Evolutionary conservation across 495 filamentous ascomycete species (phyloP).

Genomic region (Alectoria sarmentosa): DNA sequence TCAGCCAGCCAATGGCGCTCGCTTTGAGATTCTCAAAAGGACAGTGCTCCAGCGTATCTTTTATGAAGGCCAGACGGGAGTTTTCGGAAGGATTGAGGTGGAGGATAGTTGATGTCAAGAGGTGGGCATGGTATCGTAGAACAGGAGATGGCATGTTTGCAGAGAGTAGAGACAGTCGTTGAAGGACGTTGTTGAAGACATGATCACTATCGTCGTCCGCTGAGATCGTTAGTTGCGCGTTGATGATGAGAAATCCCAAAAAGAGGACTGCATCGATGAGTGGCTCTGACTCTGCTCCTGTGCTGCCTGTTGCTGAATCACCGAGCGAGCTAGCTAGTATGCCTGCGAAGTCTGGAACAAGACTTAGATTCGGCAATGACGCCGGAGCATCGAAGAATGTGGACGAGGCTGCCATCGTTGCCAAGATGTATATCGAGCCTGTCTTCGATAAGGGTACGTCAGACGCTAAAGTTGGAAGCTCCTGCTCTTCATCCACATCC

Average conservation of each 20-base stretch:
- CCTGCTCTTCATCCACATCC: constrained; percentile 10
- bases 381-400: constrained; percentile 27
- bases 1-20: constrained; percentile 78
- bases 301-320: constrained; percentile 16
- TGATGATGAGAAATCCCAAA: constrained; percentile 34
- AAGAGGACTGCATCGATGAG: constrained; percentile 42
- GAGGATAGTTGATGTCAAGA: constrained; percentile 63
- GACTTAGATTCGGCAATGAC: constrained; percentile 19
- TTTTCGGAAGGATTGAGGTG: constrained; percentile 68
- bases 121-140: constrained; percentile 65
- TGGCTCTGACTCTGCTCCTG: constrained; percentile 34
- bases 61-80: constrained; percentile 66
- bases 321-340: constrained; percentile 32
- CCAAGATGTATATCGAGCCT: constrained; percentile 36
- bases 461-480: constrained; percentile 25
- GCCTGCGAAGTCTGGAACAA: constrained; percentile 35
- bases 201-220: constrained; percentile 21
- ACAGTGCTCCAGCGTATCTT: constrained; percentile 70
- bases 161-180: constrained; percentile 57
- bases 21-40: constrained; percentile 71
- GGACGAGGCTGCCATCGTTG: constrained; percentile 31
- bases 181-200: constrained; percentile 48
- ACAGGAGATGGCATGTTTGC: constrained; percentile 59
- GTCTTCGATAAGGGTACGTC: constrained; percentile 25
- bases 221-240: background rate